A percentile compares a stretch with the other conserved stretches of the same genome.
These are phyloP conservation scores for Pholiota molesta DNA, from an alignment of 768 basidiomycete species.

Conservation along the genomic window DNA sequence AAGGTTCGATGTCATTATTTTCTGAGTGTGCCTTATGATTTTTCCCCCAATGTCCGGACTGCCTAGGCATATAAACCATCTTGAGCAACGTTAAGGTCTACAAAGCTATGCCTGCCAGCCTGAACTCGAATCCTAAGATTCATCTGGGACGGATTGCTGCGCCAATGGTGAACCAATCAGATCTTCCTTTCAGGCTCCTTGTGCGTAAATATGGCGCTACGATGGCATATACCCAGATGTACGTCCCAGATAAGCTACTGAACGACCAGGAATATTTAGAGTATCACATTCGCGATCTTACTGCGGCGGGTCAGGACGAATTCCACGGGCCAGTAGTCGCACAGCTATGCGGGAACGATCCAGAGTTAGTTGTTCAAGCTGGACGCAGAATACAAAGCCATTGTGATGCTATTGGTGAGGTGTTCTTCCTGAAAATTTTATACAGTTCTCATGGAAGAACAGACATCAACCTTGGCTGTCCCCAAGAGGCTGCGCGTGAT, in stretches of 20 bases:
- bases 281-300: slow-evolving; percentile 61
- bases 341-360: slow-evolving; percentile 75
- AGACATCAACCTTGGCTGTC: slow-evolving; percentile 86
- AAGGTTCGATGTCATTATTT: no score
- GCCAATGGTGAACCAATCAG: slow-evolving; percentile 83
- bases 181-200: slow-evolving; percentile 71
- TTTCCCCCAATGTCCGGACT: no score
- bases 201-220: slow-evolving; percentile 66
- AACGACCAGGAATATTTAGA: slow-evolving; percentile 68
- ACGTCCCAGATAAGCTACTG: slow-evolving; percentile 60
- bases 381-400: slow-evolving; percentile 58
- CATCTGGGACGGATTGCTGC: slow-evolving; percentile 55
- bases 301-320: slow-evolving; percentile 25
- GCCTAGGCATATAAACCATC: no score
- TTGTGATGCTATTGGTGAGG: slow-evolving; percentile 74
- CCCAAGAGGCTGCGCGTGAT: slow-evolving; percentile 67
- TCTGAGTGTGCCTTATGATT: no score
- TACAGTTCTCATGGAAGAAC: slow-evolving; percentile 15
- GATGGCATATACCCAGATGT: slow-evolving; percentile 79
- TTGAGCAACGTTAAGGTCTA: neutral
- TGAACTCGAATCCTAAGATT: neutral
- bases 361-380: slow-evolving; percentile 60
- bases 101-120: neutral
- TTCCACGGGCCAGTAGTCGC: slow-evolving; percentile 58
- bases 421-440: neutral